Percentiles rank a stretch among this genome's conserved stretches.
Conservation (phyloP, 176 grass and related monocot genomes). For the Phragmites australis region DNA sequence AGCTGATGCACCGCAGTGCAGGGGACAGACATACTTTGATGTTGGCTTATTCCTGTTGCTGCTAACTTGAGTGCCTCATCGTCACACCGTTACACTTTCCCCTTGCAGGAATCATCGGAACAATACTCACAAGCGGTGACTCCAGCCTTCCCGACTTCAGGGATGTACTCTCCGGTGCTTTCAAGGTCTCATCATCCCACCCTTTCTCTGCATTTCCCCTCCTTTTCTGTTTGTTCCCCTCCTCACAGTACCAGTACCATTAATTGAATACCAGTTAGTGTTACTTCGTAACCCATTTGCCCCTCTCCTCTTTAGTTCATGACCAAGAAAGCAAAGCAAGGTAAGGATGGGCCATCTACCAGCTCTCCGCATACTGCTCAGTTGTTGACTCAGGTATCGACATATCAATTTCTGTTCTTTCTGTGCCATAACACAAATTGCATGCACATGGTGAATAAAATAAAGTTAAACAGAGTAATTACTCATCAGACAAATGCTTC, state of each 20-base stretch:
- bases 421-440: not conserved
- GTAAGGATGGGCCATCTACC: slow-evolving; percentile 31
- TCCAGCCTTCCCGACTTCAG: slow-evolving; percentile 28
- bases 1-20: not conserved
- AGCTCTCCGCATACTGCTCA: slow-evolving; percentile 40
- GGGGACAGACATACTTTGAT: not conserved
- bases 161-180: slow-evolving; percentile 44
- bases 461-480: not conserved
- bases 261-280: not conserved
- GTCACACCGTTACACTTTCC: not conserved
- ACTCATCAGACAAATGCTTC: not conserved
- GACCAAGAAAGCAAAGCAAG: slow-evolving; percentile 38
- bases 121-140: slow-evolving; percentile 44
- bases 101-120: slow-evolving; percentile 47
- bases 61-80: not conserved
- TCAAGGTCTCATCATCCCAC: slow-evolving; percentile 25
- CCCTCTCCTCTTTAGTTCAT: slow-evolving; percentile 29
- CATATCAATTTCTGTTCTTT: not conserved
- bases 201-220: not conserved
- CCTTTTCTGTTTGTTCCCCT: not conserved
- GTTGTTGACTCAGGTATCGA: slow-evolving; percentile 45
- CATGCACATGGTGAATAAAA: not conserved
- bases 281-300: not conserved
- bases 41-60: not conserved
- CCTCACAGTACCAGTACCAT: not conserved